Base-by-base conservation (phyloP, 2,329 filamentous ascomycete genomes). In the Cladorrhinum sp. region DNA sequence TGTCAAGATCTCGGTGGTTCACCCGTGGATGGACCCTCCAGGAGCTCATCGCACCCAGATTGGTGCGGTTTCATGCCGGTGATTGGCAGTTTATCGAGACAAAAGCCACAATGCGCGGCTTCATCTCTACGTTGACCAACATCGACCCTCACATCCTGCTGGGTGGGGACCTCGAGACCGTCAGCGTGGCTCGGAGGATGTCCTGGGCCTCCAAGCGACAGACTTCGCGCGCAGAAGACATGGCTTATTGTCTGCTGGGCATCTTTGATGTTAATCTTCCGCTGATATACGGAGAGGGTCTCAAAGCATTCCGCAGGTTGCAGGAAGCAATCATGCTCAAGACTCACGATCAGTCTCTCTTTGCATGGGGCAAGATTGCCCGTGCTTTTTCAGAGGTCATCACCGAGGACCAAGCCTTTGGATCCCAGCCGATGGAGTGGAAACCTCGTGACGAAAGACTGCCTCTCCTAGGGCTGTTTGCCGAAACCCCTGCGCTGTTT, bases 1-100 rank as follows among this genome's bases (percentile, higher is more conserved):
- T 45, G 41, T 45, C 41, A 8, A 45, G 16, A 18, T 45, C 41
- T 45, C 51, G 55, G 5, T 64, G 61, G 63, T 65, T 65, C 27
- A 55, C 27, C 5, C 22, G 61, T 5, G 63, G 63, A 7, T 65
- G 63, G 32, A 65, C 63, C 2, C 38, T 65, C 24, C 61, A 62
- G 29, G 63, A 65, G 24, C 56, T 65, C 2, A 36, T 63, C 10
- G 61, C 63, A 2, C 58, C 58, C 1, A 32, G 12, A 10, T 22
- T 48, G 2, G 36, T 62, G 13, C 25, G 36, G 2, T 65, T 65
- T 36, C 58, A 50, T 38, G 49, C 57, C 2, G 2, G 12, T 5
- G n/a, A 32, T 16, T 63, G 63, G 63, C 29, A 4, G 3, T 27
- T 10, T 2, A 57, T 63, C 16, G 56, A 50, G 12, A 57, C 41